Conservation (phyloP, 2,329 filamentous ascomycete genomes). For the Pestalotiopsis sp. region DNA sequence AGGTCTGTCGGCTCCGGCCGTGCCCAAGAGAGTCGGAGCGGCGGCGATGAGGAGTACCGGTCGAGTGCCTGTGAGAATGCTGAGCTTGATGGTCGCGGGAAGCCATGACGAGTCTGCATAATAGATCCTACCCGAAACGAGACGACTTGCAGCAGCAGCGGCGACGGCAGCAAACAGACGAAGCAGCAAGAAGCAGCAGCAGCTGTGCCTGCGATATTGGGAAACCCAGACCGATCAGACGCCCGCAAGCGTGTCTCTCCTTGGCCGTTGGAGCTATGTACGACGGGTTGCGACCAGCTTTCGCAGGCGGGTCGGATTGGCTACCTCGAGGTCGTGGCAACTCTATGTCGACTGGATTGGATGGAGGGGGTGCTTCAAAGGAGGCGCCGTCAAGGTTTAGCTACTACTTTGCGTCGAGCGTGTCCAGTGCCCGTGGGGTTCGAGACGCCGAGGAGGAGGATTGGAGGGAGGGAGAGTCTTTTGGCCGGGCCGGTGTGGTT, state of each 20-base stretch:
- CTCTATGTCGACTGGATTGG: conserved; percentile 12
- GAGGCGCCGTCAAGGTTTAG: conserved; percentile 14
- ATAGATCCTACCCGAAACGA: conserved; percentile 5
- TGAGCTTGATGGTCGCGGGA: conserved; percentile 8
- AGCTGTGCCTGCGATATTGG: neutral
- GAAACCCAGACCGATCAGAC: neutral
- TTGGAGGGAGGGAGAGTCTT: neutral
- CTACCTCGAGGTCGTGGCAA: conserved; percentile 8
- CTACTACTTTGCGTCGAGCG: neutral
- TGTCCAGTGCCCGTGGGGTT: conserved; percentile 4
- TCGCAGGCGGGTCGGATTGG: neutral
- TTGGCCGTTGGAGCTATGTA: neutral
- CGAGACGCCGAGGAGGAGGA: neutral
- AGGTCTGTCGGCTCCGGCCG: conserved; percentile 12
- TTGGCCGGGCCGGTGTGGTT: neutral
- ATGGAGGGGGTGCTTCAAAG: neutral
- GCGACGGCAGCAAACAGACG: neutral
- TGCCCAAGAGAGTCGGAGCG: conserved; percentile 3
- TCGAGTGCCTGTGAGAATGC: conserved; percentile 12
- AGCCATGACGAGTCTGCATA: conserved; percentile 9
- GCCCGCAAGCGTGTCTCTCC: neutral
- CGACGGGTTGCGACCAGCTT: neutral
- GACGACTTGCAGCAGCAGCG: neutral
- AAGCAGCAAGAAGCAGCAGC: neutral
- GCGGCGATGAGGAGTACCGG: conserved; percentile 17